Percentiles rank a stretch among this genome's conserved stretches.
These are phyloP conservation scores for Betula pendula DNA, from an alignment of 306 rosid species.

Conservation along the genomic window DNA sequence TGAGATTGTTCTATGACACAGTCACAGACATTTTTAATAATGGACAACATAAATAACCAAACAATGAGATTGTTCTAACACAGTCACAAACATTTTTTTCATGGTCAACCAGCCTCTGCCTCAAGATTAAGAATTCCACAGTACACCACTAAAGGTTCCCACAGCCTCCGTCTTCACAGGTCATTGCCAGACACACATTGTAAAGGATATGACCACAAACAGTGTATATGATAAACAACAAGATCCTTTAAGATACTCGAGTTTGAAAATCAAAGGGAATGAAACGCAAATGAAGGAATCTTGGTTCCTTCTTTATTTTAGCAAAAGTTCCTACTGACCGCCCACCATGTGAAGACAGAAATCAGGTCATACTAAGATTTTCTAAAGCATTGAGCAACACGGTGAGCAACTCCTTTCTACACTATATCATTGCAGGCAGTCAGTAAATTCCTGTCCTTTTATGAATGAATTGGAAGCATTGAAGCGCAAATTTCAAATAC, in stretches of 20 bases:
- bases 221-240: no score
- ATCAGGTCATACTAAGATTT: neutral
- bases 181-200: neutral
- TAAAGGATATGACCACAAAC: no score
- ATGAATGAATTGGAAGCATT: no score
- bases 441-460: no score
- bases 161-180: neutral
- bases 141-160: neutral
- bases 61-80: no score
- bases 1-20: neutral
- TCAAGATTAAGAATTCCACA: neutral
- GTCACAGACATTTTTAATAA: neutral
- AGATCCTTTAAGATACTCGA: no score
- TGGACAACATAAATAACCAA: no score
- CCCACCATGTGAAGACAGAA: neutral
- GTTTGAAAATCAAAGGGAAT: neutral
- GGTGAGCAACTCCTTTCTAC: no score
- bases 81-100: neutral
- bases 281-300: neutral
- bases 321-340: neutral
- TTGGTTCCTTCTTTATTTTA: neutral
- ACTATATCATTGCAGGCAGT: no score
- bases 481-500: no score
- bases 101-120: neutral
- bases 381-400: no score